Conservation (phyloP, 169 alveolate genomes). For the Perkinsus marinus region DNA sequence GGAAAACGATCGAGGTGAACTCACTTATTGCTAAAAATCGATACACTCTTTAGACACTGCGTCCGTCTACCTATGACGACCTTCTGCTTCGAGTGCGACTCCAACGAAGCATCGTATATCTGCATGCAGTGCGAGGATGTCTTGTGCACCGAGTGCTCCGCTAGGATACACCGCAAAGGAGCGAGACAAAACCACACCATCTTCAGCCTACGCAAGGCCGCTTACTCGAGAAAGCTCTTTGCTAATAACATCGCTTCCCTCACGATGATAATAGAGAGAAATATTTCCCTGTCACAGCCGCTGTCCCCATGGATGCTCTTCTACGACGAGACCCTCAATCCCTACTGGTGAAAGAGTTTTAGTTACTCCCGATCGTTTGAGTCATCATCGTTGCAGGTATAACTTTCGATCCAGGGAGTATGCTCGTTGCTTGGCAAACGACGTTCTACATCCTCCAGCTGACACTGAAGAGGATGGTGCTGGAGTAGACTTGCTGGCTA, state of each 20-base stretch:
- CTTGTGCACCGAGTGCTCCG: not conserved
- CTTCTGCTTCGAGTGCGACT: slow-evolving; percentile 9
- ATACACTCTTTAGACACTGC: not conserved
- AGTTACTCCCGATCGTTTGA: not conserved
- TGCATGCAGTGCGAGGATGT: slow-evolving; percentile 11
- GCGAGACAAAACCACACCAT: slow-evolving; percentile 5
- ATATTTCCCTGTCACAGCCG: not conserved
- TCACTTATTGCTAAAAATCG: not conserved
- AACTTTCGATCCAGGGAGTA: slow-evolving; percentile 1
- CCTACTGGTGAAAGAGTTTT: not conserved
- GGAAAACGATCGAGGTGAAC: not conserved
- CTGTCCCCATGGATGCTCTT: slow-evolving; percentile 1
- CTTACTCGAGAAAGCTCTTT: not conserved
- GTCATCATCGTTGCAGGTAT: not conserved
- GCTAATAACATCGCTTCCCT: slow-evolving; percentile 2
- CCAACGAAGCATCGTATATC: slow-evolving; percentile 3
- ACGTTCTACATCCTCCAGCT: slow-evolving; percentile 4
- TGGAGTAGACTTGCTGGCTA: not conserved
- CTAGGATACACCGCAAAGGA: not conserved
- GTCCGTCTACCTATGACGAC: not conserved
- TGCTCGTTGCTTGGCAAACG: not conserved
- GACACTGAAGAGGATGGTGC: not conserved
- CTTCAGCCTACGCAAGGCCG: slow-evolving; percentile 1
- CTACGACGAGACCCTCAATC: not conserved
- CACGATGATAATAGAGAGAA: not conserved